A percentile compares a stretch with the other conserved stretches of the same genome.
These are phyloP conservation scores for Fusarium sublunatum DNA, from an alignment of 2,329 filamentous ascomycete genomes.

Conservation along the genomic window DNA sequence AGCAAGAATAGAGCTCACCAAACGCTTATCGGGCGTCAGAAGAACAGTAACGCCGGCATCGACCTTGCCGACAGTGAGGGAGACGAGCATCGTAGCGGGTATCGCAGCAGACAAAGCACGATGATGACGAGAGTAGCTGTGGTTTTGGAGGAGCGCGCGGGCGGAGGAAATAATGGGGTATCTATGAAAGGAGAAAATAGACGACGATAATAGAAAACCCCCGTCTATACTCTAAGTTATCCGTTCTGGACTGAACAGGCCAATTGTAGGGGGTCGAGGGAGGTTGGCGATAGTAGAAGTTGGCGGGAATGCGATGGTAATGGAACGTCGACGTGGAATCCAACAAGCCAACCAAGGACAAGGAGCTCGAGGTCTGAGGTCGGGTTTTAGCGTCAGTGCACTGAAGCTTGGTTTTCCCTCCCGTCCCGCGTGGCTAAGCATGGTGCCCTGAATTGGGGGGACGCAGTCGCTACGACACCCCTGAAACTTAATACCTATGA, in stretches of 20 bases:
- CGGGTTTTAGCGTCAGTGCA: no score
- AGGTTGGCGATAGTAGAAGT: constrained; percentile 16
- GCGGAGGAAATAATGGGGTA: constrained; percentile 15
- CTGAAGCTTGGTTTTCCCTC: neutral
- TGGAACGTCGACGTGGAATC: constrained; percentile 35
- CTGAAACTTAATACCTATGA: neutral
- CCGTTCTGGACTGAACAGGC: neutral
- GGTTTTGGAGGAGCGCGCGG: constrained; percentile 6
- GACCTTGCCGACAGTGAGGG: constrained; percentile 98
- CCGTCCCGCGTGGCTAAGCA: neutral
- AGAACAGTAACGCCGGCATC: constrained; percentile 98
- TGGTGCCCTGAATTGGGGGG: neutral
- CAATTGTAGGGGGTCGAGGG: constrained; percentile 1
- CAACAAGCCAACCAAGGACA: constrained; percentile 15
- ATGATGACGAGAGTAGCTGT: constrained; percentile 6
- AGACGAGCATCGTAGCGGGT: constrained; percentile 82
- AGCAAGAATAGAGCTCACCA: constrained; percentile 69
- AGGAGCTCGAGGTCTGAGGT: neutral
- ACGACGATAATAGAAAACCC: neutral
- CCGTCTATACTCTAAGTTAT: neutral
- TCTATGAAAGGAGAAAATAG: constrained; percentile 5
- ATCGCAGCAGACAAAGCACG: constrained; percentile 30
- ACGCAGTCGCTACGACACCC: neutral
- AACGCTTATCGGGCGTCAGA: constrained; percentile 93
- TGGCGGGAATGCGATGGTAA: constrained; percentile 17